Percentiles rank a stretch among this genome's conserved stretches.
Evolutionary conservation across 768 basidiomycete species (phyloP).

Genomic region (Ephemerocybe angulata): DNA sequence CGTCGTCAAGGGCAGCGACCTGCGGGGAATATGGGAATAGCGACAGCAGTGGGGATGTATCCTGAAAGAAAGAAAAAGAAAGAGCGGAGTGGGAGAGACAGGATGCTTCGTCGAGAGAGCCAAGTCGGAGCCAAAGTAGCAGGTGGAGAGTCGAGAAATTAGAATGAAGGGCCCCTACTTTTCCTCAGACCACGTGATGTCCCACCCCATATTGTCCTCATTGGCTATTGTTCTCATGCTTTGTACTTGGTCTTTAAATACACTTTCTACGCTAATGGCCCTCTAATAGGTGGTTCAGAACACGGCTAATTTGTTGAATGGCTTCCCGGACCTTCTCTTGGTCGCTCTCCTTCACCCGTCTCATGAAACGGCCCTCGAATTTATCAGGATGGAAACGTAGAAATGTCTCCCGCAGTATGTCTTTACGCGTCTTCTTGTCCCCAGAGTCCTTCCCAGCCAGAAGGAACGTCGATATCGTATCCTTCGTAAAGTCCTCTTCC

Average conservation of each 20-base stretch:
- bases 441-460: conserved; percentile 33
- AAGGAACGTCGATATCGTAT: conserved; percentile 57
- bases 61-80: not conserved
- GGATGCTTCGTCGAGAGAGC: not conserved
- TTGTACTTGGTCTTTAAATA: not conserved
- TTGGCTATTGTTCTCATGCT: conserved; percentile 7
- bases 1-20: not conserved
- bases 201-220: not conserved
- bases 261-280: not conserved
- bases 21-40: not conserved
- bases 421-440: conserved; percentile 49
- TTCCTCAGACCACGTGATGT: not conserved
- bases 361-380: conserved; percentile 71
- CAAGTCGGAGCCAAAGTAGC: not conserved
- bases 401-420: conserved; percentile 63
- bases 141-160: not conserved
- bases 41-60: not conserved
- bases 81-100: not conserved
- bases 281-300: conserved; percentile 54
- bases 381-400: conserved; percentile 81
- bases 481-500: conserved; percentile 50
- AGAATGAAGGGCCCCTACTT: not conserved
- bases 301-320: conserved; percentile 60
- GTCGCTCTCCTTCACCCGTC: conserved; percentile 44
- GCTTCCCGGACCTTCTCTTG: conserved; percentile 50